Percentiles rank a stretch among this genome's conserved stretches.
Conservation (phyloP, 192 early-diverging fungal genomes). For the Backusella liffmaniae region DNA sequence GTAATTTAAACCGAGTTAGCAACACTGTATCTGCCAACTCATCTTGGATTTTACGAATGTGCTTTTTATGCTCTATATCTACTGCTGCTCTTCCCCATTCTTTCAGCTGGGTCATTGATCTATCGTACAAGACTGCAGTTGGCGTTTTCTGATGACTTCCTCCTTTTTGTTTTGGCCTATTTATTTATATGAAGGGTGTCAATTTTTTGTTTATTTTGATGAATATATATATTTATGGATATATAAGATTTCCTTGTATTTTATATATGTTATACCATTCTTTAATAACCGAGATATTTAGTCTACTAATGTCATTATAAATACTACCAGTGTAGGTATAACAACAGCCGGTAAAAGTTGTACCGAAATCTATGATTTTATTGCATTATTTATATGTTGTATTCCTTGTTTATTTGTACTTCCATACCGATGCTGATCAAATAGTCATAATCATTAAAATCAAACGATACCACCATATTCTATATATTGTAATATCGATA, state of each 20-base stretch:
- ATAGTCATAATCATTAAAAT: constrained; percentile 1
- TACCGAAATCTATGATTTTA: background rate
- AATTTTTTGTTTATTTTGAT: background rate
- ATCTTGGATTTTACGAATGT: background rate
- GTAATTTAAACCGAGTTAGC: background rate
- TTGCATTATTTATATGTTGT: background rate
- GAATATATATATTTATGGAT: background rate
- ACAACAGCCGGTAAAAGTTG: background rate
- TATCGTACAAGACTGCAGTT: background rate
- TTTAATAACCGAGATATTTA: background rate
- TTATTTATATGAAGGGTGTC: background rate
- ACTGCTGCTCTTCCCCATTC: background rate
- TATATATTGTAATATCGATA: background rate
- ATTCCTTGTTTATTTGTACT: background rate
- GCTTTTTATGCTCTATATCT: background rate
- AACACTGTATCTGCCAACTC: background rate
- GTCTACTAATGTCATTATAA: background rate
- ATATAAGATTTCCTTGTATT: background rate
- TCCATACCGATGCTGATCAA: background rate
- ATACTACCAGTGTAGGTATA: background rate
- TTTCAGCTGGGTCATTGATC: background rate
- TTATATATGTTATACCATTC: background rate
- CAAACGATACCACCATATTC: background rate
- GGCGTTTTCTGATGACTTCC: background rate
- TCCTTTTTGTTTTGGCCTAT: background rate